Conservation (phyloP, 2,329 filamentous ascomycete species). For the Dryadomyces quercivorus region DNA sequence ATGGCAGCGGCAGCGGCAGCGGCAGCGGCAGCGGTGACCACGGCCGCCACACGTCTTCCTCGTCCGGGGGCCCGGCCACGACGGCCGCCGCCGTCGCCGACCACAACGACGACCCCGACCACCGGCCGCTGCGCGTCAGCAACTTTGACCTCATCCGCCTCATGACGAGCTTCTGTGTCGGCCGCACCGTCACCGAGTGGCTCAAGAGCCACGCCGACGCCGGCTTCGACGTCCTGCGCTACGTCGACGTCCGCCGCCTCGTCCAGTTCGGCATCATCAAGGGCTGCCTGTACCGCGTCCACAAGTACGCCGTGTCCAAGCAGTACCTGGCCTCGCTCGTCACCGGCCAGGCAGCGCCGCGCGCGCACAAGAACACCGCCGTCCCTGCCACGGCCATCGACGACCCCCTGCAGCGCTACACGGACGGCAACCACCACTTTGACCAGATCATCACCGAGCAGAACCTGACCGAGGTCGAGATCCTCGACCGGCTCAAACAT, state of each 20-base stretch:
- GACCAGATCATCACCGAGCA: constrained; percentile 74
- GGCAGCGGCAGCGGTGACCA: neutral
- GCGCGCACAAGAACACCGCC: neutral
- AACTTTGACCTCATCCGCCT: constrained; percentile 65
- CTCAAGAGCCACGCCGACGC: constrained; percentile 59
- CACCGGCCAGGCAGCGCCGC: constrained; percentile 34
- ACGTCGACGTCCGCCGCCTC: constrained; percentile 79
- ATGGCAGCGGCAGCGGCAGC: neutral
- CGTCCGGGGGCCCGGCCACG: neutral
- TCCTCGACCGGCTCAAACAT: constrained; percentile 54
- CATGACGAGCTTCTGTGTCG: constrained; percentile 74
- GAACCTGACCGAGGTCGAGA: constrained; percentile 56
- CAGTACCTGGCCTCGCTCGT: constrained; percentile 46
- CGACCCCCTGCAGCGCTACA: constrained; percentile 51
- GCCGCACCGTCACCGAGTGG: constrained; percentile 79
- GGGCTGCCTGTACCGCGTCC: constrained; percentile 81
- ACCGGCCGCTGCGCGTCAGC: constrained; percentile 24
- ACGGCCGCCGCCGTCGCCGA: constrained; percentile 1
- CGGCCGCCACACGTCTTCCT: too few species aligned
- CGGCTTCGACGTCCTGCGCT: constrained; percentile 52
- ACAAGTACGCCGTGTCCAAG: constrained; percentile 73
- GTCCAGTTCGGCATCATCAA: constrained; percentile 96
- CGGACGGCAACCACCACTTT: constrained; percentile 64
- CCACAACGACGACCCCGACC: neutral
- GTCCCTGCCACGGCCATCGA: constrained; percentile 17